Evolutionary conservation across 176 grass and related monocot genomes (phyloP), one percentile per base, ranked within the genome.

Genomic region (Musa acuminata): DNA sequence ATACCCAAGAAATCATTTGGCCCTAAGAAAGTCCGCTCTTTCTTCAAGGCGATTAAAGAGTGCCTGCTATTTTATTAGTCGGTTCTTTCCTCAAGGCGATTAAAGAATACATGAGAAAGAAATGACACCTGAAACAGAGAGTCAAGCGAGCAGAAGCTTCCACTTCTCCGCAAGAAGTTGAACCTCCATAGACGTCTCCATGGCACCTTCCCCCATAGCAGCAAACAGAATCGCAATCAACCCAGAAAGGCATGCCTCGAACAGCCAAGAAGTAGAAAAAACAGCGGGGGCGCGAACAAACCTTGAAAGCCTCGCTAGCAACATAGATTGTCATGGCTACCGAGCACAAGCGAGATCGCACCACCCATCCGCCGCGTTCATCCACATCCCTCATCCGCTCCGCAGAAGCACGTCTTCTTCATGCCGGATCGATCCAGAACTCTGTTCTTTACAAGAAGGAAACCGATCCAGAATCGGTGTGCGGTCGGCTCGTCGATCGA

Each of bases 231-330:
- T 53, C 67, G 20, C 49, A 79, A 53, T 5, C 48, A 17, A 72
- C 49, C 51, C 20, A 75, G n/a, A 52, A 70, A 17, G 10, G 55
- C 51, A 70, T 35, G 52, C 2, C 27, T 0, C 49, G 66, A 55
- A 35, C 9, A 77, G 66, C 74, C 49, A 64, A 17, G 50, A 59
- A 24, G 67, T 64, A 48, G 8, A 52, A 20, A 69, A 10, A 20
- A 9, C 5, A 19, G 2, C 0, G 2, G 11, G 52, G 20, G 8
- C 67, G 60, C 64, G 29, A 21, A 67, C 26, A 12, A 67, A 93
- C 95, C 95, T 98, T 98, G 82, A 88, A 82, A 67, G 79, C 88
- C 86, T 93, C 95, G 65, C 95, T 80, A 64, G 88, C 95, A 85
- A 98, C 74, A 84, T 91, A 91, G 77, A 91, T 73, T 71, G 84